phyloP scores from a whole-genome alignment of 2,329 filamentous ascomycete genomes.

The Diaporthe batatas region DNA sequence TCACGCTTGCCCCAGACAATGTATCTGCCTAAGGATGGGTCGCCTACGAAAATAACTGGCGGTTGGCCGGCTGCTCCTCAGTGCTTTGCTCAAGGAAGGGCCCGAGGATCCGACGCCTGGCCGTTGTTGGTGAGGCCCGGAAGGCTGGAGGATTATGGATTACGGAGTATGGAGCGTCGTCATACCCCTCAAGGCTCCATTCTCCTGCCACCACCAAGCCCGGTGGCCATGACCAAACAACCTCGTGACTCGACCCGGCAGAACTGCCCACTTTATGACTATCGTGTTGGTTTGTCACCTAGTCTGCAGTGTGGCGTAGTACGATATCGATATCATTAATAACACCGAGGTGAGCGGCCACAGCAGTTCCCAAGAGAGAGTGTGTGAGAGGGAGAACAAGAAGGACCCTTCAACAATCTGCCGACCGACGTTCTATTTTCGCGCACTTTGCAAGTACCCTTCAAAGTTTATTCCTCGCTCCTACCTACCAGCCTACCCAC shows the following conservation, averaged over 20 bases:
- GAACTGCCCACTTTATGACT: conserved; percentile 26
- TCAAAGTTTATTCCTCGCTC: conserved; percentile 22
- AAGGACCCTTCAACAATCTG: not conserved
- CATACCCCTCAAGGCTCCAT: conserved; percentile 7
- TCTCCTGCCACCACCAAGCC: conserved; percentile 18
- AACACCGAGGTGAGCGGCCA: not conserved
- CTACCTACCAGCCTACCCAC: conserved; percentile 1
- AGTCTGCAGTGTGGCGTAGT: conserved; percentile 14
- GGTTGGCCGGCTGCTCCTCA: not conserved
- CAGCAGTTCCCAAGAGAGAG: no score
- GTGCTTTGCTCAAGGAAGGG: not conserved
- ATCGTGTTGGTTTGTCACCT: not conserved
- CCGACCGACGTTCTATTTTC: conserved; percentile 18
- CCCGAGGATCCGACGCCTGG: conserved; percentile 30
- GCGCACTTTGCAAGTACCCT: conserved; percentile 1
- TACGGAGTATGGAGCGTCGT: conserved; percentile 16
- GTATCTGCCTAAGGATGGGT: conserved; percentile 6
- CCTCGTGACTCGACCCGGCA: conserved; percentile 30
- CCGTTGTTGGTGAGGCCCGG: conserved; percentile 20
- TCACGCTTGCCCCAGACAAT: conserved; percentile 1
- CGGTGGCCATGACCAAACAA: conserved; percentile 21
- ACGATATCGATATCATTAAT: not conserved
- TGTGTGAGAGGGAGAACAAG: no score
- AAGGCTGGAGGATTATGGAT: conserved; percentile 24
- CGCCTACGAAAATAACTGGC: conserved; percentile 18